Percentiles rank a stretch among this genome's conserved stretches.
phyloP scores from a whole-genome alignment of 345 rosid species.

The Gossypium turneri region DNA sequence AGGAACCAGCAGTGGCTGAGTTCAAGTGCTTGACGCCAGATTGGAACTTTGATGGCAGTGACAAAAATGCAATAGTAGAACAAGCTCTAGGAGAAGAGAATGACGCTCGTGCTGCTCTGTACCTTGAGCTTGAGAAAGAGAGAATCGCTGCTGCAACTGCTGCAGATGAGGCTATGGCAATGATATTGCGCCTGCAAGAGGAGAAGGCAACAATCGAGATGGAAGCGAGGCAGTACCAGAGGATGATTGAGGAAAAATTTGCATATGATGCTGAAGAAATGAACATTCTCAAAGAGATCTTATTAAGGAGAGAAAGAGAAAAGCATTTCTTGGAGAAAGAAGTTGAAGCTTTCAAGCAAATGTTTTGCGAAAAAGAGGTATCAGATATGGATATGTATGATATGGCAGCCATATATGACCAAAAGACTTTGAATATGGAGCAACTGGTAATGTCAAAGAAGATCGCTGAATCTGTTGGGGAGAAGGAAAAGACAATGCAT shows the following conservation, averaged over 20 bases:
- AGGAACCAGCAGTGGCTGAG: slow-evolving; percentile 19
- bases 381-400: slow-evolving; percentile 25
- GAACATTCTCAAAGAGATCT: slow-evolving; percentile 68
- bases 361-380: slow-evolving; percentile 41
- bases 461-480: slow-evolving; percentile 21
- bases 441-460: slow-evolving; percentile 15
- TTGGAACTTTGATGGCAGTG: slow-evolving; percentile 7
- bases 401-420: slow-evolving; percentile 4
- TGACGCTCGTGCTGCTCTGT: slow-evolving; percentile 37
- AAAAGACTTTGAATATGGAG: slow-evolving; percentile 24
- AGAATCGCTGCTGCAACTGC: slow-evolving; percentile 71
- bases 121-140: slow-evolving; percentile 69
- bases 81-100: slow-evolving; percentile 45
- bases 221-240: slow-evolving; percentile 70
- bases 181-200: slow-evolving; percentile 63
- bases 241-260: slow-evolving; percentile 75
- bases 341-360: slow-evolving; percentile 49
- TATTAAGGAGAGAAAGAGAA: slow-evolving; percentile 65
- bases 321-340: slow-evolving; percentile 67
- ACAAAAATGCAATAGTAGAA: slow-evolving; percentile 33
- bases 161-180: slow-evolving; percentile 70
- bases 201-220: slow-evolving; percentile 62
- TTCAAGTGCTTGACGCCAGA: slow-evolving; percentile 24
- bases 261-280: slow-evolving; percentile 72
- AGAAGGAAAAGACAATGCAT: slow-evolving; percentile 25